phyloP scores from a whole-genome alignment of 805 yeast species.

The Zygosaccharomyces bailii region DNA sequence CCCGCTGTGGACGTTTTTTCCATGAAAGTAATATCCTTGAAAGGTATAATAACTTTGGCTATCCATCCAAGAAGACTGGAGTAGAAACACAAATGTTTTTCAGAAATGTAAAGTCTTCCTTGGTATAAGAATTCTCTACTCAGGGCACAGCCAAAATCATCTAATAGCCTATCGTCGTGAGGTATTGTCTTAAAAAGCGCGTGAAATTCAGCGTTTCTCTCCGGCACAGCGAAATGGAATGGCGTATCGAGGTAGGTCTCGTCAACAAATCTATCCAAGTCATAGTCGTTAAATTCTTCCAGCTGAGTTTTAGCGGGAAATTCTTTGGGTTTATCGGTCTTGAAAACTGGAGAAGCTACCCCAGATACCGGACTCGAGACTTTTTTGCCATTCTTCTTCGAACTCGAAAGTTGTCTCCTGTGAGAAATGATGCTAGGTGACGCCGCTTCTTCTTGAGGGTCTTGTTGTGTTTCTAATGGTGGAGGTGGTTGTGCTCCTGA shows the following conservation, averaged over 20 bases:
- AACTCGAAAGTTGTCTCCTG: constrained; percentile 27
- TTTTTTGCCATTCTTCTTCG: constrained; percentile 10
- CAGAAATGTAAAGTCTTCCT: constrained; percentile 81
- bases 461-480: constrained; percentile 6
- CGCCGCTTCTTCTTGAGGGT: constrained; percentile 7
- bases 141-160: constrained; percentile 87
- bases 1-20: constrained; percentile 88
- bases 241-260: constrained; percentile 56
- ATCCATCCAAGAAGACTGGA: constrained; percentile 84
- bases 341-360: constrained; percentile 7
- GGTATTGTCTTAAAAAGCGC: constrained; percentile 65
- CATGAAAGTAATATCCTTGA: constrained; percentile 55
- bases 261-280: constrained; percentile 48
- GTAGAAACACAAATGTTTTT: constrained; percentile 76
- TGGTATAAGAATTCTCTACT: constrained; percentile 83
- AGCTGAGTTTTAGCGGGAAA: constrained; percentile 10
- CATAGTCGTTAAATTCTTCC: constrained; percentile 18
- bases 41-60: constrained; percentile 68
- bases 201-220: constrained; percentile 75
- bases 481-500: constrained; percentile 5
- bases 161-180: constrained; percentile 65
- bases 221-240: constrained; percentile 60
- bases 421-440: constrained; percentile 34
- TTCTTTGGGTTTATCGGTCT: constrained; percentile 26
- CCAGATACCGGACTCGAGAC: not conserved